These are phyloP conservation scores for Umbelopsis vinacea DNA, from an alignment of 192 early-diverging fungal species.

Conservation along the genomic window DNA sequence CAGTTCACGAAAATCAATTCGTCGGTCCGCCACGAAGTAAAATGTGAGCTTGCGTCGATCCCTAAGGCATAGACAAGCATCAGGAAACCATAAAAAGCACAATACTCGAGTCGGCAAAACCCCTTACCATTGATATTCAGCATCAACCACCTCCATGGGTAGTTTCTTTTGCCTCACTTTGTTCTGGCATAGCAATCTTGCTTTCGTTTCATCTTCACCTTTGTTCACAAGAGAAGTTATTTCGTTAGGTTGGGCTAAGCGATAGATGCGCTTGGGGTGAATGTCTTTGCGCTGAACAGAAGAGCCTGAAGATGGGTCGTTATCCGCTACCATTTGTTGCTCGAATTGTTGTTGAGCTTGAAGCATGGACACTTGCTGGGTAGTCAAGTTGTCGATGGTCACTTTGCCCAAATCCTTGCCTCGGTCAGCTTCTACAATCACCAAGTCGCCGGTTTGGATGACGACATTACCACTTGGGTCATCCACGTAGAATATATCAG, in stretches of 20 bases:
- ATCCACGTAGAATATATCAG: slow-evolving; percentile 77
- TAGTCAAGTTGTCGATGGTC: slow-evolving; percentile 66
- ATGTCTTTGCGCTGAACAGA: slow-evolving; percentile 67
- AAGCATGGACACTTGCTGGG: slow-evolving; percentile 52
- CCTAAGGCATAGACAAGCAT: slow-evolving; percentile 44
- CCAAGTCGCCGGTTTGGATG: slow-evolving; percentile 68
- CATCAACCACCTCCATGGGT: slow-evolving; percentile 95
- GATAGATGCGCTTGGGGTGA: slow-evolving; percentile 91
- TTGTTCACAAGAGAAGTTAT: slow-evolving; percentile 80
- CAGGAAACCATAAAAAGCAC: background rate
- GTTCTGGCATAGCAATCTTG: slow-evolving; percentile 82
- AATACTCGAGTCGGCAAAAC: background rate
- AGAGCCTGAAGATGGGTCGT: slow-evolving; percentile 51
- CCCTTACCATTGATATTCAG: slow-evolving; percentile 95
- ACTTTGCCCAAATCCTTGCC: slow-evolving; percentile 88
- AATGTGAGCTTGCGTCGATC: slow-evolving; percentile 97
- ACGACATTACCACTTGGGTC: slow-evolving; percentile 45
- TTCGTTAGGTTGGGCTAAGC: slow-evolving; percentile 79
- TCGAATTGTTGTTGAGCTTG: slow-evolving; percentile 34
- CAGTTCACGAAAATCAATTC: slow-evolving; percentile 96
- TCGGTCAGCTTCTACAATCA: slow-evolving; percentile 88
- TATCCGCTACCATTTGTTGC: slow-evolving; percentile 32
- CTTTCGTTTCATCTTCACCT: slow-evolving; percentile 88
- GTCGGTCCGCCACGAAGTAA: slow-evolving; percentile 91
- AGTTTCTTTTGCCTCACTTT: slow-evolving; percentile 91